Percentiles rank a stretch among this genome's conserved stretches.
Evolutionary conservation across 2,329 filamentous ascomycete genomes (phyloP).

Genomic region (Venturia nashicola): DNA sequence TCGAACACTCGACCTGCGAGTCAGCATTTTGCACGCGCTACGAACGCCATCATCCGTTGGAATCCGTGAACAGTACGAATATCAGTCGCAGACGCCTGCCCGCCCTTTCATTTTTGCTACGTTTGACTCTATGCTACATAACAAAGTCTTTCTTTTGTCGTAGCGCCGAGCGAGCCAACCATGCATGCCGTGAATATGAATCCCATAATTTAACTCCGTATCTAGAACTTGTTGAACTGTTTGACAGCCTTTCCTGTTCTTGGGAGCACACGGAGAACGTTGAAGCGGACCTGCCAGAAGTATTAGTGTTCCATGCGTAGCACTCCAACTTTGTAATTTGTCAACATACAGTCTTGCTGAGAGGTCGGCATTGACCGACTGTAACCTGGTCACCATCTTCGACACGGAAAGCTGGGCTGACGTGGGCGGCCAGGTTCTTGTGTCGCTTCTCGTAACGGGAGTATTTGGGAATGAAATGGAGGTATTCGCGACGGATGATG

Average conservation of each 20-base stretch:
- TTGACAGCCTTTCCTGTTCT: constrained; percentile 96
- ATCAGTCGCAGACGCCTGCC: constrained; percentile 2
- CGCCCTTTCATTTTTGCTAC: constrained; percentile 1
- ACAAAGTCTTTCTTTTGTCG: background rate
- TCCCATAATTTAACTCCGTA: constrained; percentile 5
- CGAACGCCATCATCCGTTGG: background rate
- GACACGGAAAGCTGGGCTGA: constrained; percentile 99
- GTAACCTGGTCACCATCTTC: constrained; percentile 99
- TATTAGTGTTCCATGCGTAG: background rate
- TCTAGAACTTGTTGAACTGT: constrained; percentile 96
- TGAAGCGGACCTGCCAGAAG: constrained; percentile 75
- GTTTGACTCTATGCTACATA: constrained; percentile 4
- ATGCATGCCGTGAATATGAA: constrained; percentile 5
- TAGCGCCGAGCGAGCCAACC: background rate
- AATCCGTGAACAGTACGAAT: background rate
- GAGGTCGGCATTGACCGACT: constrained; percentile 97
- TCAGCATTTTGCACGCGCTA: background rate
- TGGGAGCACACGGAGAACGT: constrained; percentile 96
- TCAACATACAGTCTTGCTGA: constrained; percentile 93
- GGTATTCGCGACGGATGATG: constrained; percentile 99
- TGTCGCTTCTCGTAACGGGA: constrained; percentile 99
- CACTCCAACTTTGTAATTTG: background rate
- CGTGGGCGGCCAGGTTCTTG: constrained; percentile 99
- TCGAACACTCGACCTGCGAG: background rate
- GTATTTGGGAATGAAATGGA: constrained; percentile 99